A percentile compares a stretch with the other conserved stretches of the same genome.
Conservation (phyloP, 192 early-diverging fungal species). For the Coemansia sp. region DNA sequence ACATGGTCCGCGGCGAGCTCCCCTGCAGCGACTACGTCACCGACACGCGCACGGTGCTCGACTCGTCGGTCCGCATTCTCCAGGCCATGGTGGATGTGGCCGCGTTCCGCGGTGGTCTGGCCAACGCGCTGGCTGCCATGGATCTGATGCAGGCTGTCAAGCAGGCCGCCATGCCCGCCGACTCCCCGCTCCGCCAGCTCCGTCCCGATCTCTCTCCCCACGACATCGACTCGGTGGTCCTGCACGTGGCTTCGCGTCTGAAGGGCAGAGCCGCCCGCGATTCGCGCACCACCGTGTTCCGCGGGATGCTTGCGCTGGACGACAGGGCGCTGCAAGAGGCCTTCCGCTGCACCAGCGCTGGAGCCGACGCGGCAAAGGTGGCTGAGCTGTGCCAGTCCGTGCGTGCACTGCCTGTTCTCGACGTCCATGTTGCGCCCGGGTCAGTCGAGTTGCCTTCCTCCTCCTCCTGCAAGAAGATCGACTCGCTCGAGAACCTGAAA, state of each 20-base stretch:
- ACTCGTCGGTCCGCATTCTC: conserved; percentile 87
- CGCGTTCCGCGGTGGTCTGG: conserved; percentile 65
- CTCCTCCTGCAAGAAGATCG: conserved; percentile 11
- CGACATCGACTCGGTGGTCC: background rate
- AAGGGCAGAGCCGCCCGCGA: too few relatives aligned
- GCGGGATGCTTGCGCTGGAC: conserved; percentile 40
- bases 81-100: conserved; percentile 95
- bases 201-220: conserved; percentile 56
- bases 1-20: conserved; percentile 75
- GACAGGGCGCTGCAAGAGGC: conserved; percentile 29
- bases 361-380: background rate
- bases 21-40: conserved; percentile 90
- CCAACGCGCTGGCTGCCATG: conserved; percentile 71
- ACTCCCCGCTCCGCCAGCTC: conserved; percentile 69
- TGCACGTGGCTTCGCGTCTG: background rate
- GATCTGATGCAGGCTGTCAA: conserved; percentile 89
- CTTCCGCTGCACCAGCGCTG: conserved; percentile 6
- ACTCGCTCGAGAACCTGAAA: conserved; percentile 19
- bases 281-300: conserved; percentile 19
- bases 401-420: conserved; percentile 36
- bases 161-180: conserved; percentile 81
- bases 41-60: conserved; percentile 87
- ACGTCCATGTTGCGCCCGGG: conserved; percentile 19
- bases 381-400: conserved; percentile 36
- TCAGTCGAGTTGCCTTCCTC: background rate